Evolutionary conservation across 108 stramenopile species (phyloP).

Genomic region (Mayamaea pseudoterrestris): DNA sequence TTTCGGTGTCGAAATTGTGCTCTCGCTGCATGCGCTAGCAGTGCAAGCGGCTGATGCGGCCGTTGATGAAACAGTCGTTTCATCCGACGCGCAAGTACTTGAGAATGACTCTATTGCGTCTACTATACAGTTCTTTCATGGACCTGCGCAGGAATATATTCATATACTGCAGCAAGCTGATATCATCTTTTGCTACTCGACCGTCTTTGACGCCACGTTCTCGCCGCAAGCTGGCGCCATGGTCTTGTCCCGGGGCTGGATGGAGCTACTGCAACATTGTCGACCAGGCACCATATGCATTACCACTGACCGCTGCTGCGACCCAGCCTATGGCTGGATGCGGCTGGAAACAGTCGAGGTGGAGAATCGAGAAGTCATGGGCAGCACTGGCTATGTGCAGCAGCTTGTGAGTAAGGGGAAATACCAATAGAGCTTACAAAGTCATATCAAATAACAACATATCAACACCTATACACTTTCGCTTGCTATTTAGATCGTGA

Average conservation of each 20-base stretch:
- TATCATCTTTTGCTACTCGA: constrained; percentile 61
- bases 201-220: constrained; percentile 37
- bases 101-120: background rate
- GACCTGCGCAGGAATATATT: constrained; percentile 17
- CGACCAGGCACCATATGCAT: constrained; percentile 53
- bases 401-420: too few relatives aligned
- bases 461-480: too few relatives aligned
- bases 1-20: constrained; percentile 56
- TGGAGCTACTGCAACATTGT: constrained; percentile 21
- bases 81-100: background rate
- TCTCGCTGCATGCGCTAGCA: constrained; percentile 37
- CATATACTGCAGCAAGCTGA: constrained; percentile 29
- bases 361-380: constrained; percentile 60
- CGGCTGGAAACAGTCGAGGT: constrained; percentile 56
- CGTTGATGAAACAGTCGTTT: background rate
- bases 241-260: constrained; percentile 56
- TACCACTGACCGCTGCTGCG: constrained; percentile 62
- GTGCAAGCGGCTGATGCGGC: constrained; percentile 7
- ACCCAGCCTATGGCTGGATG: constrained; percentile 58
- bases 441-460: too few relatives aligned
- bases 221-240: constrained; percentile 38
- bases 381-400: constrained; percentile 47
- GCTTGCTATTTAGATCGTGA: too few relatives aligned
- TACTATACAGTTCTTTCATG: constrained; percentile 1
- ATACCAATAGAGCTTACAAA: too few relatives aligned